phyloP scores from a whole-genome alignment of 371 early-diverging fungal species.

The Mucor ambiguus region DNA sequence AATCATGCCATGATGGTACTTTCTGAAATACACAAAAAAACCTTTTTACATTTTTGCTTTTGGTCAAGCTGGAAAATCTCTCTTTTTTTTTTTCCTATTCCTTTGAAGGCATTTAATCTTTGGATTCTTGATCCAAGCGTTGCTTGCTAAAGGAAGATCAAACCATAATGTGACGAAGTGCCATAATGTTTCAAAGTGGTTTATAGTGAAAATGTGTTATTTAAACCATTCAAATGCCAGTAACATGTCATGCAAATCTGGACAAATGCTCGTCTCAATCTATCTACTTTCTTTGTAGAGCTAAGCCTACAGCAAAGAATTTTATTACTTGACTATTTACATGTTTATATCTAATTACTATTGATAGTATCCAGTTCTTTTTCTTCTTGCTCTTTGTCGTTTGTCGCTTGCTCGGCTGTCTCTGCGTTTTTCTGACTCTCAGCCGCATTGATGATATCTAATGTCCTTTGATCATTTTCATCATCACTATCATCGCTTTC shows the following conservation, averaged over 20 bases:
- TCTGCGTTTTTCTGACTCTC: not conserved
- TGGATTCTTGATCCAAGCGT: too few relatives aligned
- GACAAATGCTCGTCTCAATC: too few relatives aligned
- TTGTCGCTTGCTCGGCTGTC: not conserved
- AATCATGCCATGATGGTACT: slow-evolving; percentile 10
- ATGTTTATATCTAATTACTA: not conserved
- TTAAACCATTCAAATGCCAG: too few relatives aligned
- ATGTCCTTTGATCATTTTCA: not conserved
- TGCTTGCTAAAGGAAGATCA: too few relatives aligned
- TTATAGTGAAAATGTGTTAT: too few relatives aligned
- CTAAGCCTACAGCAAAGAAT: not conserved
- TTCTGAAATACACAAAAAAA: not conserved
- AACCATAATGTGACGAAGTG: too few relatives aligned
- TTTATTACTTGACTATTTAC: not conserved
- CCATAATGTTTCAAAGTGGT: too few relatives aligned
- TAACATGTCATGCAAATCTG: too few relatives aligned
- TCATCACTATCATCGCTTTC: slow-evolving; percentile 11
- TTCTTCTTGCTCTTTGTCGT: not conserved
- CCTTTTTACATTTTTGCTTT: not conserved
- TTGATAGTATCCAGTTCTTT: not conserved
- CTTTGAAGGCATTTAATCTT: too few relatives aligned
- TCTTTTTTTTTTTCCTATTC: too few relatives aligned
- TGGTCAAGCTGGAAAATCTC: not conserved
- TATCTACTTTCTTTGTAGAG: not conserved
- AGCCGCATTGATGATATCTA: not conserved